Evolutionary conservation across 2,329 filamentous ascomycete species (phyloP), one percentile per base, ranked within the genome.

Genomic region (Metarhizium sp.): DNA sequence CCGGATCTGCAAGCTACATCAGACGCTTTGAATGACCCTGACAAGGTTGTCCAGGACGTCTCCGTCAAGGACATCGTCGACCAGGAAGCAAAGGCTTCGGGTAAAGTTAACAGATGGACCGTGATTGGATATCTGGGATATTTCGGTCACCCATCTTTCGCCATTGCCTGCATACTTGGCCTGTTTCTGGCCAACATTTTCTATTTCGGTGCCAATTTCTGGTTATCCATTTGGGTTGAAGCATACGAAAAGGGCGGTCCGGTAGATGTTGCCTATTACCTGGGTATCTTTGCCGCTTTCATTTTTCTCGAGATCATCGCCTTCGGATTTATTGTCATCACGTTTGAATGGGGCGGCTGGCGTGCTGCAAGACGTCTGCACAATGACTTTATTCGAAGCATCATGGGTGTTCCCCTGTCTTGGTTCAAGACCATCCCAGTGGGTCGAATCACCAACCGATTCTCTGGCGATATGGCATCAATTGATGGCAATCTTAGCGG

Each of bases 281-380:
- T 83, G 55, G 74, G 74, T 2, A 73, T 83, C 13, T 84, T 80
- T 55, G 73, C 75, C 1, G 70, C 64, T 2, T 68, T 79, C 50
- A 75, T 74, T 1, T 58, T 78, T 8, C 62, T 69, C 0, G 80
- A 73, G 51, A 68, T 74, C 11, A 50, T 74, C 1, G 69, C 76
- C 38, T 74, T 70, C 43, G 75, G 71, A 4, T 50, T 73, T 25
- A 69, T 70, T 53, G 74, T 75, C 50, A 63, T 77, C 50, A 67
- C 75, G 34, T 82, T 79, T 60, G 78, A 79, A 62, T 76, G 75
- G 60, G 80, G 80, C 20, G 75, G 76, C 6, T 83, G 80, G 80
- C 68, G 71, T n/a, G 80, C 80, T 2, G 80, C 79, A 1, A 72
- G 73, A 36, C 72, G 66, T 38, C 72, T 83, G 47, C 80, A 84